A percentile compares a stretch with the other conserved stretches of the same genome.
Evolutionary conservation across 1,139 yeast species (phyloP).

Genomic region (Protomyces macrosporus): DNA sequence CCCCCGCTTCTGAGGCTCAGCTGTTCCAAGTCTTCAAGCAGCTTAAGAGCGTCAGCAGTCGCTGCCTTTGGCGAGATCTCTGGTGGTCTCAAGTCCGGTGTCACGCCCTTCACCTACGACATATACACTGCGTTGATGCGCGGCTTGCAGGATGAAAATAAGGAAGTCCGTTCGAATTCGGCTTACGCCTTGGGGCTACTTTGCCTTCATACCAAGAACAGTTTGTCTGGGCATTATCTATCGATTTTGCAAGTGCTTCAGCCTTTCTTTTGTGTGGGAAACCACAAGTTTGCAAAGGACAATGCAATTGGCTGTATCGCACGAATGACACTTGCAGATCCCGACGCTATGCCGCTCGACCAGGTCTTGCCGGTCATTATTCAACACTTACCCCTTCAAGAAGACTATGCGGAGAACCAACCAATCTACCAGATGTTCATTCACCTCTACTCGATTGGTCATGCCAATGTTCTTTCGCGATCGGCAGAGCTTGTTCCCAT

Average conservation of each 20-base stretch:
- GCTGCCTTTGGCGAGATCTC: conserved; percentile 90
- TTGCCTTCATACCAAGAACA: conserved; percentile 50
- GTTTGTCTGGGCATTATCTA: conserved; percentile 28
- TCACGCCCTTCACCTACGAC: conserved; percentile 62
- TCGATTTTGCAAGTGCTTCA: conserved; percentile 70
- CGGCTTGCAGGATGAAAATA: conserved; percentile 69
- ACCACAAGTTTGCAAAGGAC: conserved; percentile 40
- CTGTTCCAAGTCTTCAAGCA: conserved; percentile 57
- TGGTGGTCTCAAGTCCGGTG: conserved; percentile 58
- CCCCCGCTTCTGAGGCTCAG: conserved; percentile 56
- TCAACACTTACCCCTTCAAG: conserved; percentile 74
- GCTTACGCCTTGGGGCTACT: conserved; percentile 92
- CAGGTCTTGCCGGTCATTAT: conserved; percentile 75
- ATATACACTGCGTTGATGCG: conserved; percentile 63
- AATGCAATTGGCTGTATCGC: conserved; percentile 72
- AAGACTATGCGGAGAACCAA: conserved; percentile 86
- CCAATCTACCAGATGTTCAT: conserved; percentile 80
- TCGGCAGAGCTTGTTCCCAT: conserved; percentile 63
- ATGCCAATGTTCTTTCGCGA: conserved; percentile 52
- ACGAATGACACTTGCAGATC: conserved; percentile 74
- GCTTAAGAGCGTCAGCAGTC: conserved; percentile 74
- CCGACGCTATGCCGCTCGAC: conserved; percentile 66
- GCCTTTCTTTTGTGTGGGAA: conserved; percentile 64
- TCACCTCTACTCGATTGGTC: conserved; percentile 61
- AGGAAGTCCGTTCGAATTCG: conserved; percentile 90